These are phyloP conservation scores for Cymbopogon citratus DNA, from an alignment of 176 grass and related monocot species.

Conservation along the genomic window DNA sequence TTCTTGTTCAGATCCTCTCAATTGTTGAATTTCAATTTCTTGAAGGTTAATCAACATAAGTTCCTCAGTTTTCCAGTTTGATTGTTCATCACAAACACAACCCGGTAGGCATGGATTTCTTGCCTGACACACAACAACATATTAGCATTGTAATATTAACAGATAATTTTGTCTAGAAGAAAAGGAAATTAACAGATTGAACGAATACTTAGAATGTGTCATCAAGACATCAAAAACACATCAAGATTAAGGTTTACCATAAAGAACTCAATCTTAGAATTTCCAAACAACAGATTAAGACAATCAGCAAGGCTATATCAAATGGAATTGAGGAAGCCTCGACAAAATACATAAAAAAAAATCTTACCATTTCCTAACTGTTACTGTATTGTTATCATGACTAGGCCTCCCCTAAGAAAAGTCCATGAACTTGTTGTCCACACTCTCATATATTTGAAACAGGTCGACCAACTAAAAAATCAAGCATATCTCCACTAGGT, in stretches of 20 bases:
- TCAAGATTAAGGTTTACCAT: too few relatives aligned
- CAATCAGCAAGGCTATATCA: not conserved
- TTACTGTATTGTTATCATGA: not conserved
- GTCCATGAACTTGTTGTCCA: not conserved
- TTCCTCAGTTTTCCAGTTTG: not conserved
- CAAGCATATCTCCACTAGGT: not conserved
- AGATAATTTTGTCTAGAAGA: too few relatives aligned
- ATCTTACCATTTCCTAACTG: not conserved
- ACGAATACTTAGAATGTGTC: not conserved
- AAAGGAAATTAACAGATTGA: not conserved
- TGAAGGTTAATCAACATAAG: not conserved
- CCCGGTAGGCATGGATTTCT: too few relatives aligned
- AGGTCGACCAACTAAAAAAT: not conserved
- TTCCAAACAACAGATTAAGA: not conserved
- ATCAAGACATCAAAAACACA: not conserved
- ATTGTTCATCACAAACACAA: too few relatives aligned
- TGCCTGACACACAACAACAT: too few relatives aligned
- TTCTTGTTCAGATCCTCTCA: constrained; percentile 5
- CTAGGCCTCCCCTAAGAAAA: not conserved
- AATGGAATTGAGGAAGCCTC: not conserved
- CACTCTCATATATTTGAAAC: not conserved
- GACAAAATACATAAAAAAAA: too few relatives aligned
- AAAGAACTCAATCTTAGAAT: too few relatives aligned
- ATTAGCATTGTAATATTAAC: too few relatives aligned
- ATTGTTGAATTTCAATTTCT: not conserved